Percentiles rank a stretch among this genome's conserved stretches.
Evolutionary conservation across 129 eudicot species (phyloP).

Genomic region (Ambrosia trifida): DNA sequence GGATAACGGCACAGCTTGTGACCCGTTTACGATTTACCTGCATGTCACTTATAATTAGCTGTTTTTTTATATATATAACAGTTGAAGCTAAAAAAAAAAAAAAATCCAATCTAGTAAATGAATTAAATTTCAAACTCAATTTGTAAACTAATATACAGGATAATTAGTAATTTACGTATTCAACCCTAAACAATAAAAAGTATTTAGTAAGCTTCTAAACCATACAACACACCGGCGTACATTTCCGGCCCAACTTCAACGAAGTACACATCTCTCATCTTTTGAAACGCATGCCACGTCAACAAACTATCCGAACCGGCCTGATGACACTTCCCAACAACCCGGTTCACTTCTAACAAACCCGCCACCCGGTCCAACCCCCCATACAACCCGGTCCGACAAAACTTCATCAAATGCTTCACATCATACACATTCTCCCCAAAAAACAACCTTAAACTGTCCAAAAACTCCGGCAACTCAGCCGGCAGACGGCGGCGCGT

Average conservation of each 20-base stretch:
- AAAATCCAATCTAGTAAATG: not conserved
- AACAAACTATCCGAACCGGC: conserved; percentile 18
- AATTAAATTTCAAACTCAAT: conserved; percentile 27
- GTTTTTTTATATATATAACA: too few relatives aligned
- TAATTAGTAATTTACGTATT: conserved; percentile 13
- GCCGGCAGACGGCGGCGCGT: conserved; percentile 68
- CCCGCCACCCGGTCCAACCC: conserved; percentile 77
- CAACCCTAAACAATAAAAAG: conserved; percentile 8
- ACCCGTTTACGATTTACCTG: too few relatives aligned
- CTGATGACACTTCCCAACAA: conserved; percentile 46
- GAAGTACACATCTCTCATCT: conserved; percentile 56
- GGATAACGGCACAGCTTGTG: too few relatives aligned
- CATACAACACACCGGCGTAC: conserved; percentile 77
- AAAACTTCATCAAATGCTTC: conserved; percentile 62
- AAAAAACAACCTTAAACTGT: conserved; percentile 48
- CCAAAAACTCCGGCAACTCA: conserved; percentile 50
- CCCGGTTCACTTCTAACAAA: conserved; percentile 65
- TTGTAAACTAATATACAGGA: too few relatives aligned
- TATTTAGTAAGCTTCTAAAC: conserved; percentile 51
- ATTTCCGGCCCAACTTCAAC: conserved; percentile 49
- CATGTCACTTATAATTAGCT: too few relatives aligned
- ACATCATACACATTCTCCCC: conserved; percentile 65
- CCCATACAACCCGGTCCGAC: conserved; percentile 54
- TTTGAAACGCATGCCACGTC: conserved; percentile 80
- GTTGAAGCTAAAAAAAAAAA: too few relatives aligned